Evolutionary conservation across 768 basidiomycete genomes (phyloP), one percentile per base, ranked within the genome.

Genomic region (Ramaria rubella): DNA sequence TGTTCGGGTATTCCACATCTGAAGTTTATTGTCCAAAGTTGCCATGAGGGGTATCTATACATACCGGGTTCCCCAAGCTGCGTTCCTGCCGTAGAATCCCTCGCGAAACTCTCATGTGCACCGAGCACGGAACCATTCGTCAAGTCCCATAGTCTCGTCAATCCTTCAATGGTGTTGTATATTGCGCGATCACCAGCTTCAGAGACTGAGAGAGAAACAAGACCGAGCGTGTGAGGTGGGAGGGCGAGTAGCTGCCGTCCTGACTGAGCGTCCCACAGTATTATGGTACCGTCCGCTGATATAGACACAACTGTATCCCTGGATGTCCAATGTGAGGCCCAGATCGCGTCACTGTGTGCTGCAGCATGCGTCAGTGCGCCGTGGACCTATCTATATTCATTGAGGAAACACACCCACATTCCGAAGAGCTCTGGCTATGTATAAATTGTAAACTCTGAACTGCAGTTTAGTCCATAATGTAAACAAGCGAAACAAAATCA

Each of bases 81-180:
- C 11, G 77, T 77, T 4, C 69, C 72, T n/a, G 76, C 43, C n/a
- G n/a, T n/a, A 11, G 45, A 29, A 23, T 33, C 76, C 45, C 83
- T 75, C 48, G 75, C 76, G 63, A 81, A 93, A 60, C 89, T 93
- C 68, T 93, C 90, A 57, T 81, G 81, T 55, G 75, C 80, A 11
- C 82, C 87, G 0, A 82, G 67, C 2, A 85, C 66, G 33, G 79
- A 74, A 4, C 86, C 86, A 17, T 73, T 78, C 33, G 77, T 70
- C 45, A 93, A 67, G 65, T 94, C 84, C 80, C 86, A 86, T 24
- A 94, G 70, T 46, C 73, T 77, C 0, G 90, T 91, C 27, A 86
- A 79, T 1, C 94, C 94, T 63, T 95, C 93, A 19, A 94, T 74
- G 54, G 86, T 86, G 64, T 92, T 92, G 62, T 84, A 87, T 44